phyloP scores from a whole-genome alignment of 345 rosid species.

The Lepidium aucheri region DNA sequence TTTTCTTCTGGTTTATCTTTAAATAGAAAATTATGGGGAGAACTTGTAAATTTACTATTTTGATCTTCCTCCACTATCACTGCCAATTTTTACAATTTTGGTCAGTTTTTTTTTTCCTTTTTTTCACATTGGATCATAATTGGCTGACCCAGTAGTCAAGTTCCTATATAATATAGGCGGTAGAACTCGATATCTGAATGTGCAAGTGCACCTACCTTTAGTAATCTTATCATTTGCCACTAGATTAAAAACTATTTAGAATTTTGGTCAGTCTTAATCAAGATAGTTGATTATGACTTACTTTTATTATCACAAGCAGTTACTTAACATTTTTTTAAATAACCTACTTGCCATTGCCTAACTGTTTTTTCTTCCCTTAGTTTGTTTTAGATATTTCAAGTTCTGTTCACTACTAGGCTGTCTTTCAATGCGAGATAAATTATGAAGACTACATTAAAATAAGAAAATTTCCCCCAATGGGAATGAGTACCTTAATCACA shows the following conservation, averaged over 20 bases:
- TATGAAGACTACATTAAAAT: not conserved
- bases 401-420: not conserved
- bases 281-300: not conserved
- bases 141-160: too few species aligned
- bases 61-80: constrained; percentile 40
- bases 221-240: too few species aligned
- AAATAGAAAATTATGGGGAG: constrained; percentile 13
- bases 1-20: too few species aligned
- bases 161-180: too few species aligned
- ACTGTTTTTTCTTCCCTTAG: not conserved
- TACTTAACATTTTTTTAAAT: not conserved
- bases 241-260: too few species aligned
- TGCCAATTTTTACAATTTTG: constrained; percentile 25
- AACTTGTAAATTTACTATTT: constrained; percentile 13
- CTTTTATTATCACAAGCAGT: not conserved
- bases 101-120: too few species aligned
- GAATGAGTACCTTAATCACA: not conserved
- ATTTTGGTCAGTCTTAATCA: constrained; percentile 1
- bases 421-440: not conserved
- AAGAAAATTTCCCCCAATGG: not conserved
- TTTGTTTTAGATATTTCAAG: not conserved
- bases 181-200: too few species aligned
- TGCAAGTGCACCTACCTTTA: too few species aligned
- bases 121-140: too few species aligned
- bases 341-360: constrained; percentile 1